Conservation (phyloP, 192 early-diverging fungal species). For the Endogone sp. region DNA sequence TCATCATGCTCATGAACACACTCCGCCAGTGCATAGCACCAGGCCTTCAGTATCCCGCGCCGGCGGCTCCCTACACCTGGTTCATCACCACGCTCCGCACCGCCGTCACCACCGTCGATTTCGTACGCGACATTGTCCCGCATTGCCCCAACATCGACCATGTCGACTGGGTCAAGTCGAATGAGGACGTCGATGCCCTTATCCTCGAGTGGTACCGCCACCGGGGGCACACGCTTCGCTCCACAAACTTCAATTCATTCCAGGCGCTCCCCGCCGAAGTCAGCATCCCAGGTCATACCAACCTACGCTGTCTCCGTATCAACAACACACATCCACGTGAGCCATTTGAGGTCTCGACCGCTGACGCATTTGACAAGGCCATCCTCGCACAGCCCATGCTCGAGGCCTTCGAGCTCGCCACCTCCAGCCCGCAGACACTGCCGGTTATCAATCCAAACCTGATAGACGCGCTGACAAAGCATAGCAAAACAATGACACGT, state of each 20-base stretch:
- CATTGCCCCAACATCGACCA: neutral
- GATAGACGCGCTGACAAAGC: neutral
- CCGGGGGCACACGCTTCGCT: neutral
- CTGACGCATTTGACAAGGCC: neutral
- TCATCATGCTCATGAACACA: neutral
- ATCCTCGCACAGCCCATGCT: neutral
- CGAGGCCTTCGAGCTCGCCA: neutral
- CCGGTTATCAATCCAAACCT: neutral
- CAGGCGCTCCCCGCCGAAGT: neutral
- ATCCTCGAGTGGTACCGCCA: neutral
- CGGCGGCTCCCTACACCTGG: neutral
- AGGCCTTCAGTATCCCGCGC: neutral
- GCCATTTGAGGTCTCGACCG: neutral
- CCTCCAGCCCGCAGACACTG: neutral
- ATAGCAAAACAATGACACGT: neutral
- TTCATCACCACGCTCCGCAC: neutral
- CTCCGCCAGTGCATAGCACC: neutral
- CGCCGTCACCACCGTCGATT: neutral
- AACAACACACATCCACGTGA: neutral
- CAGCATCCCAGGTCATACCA: neutral
- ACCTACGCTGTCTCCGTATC: neutral
- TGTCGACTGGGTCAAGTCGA: neutral
- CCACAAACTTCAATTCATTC: neutral
- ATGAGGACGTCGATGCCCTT: neutral
- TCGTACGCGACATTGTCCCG: neutral